Percentiles rank a stretch among this genome's conserved stretches.
These are phyloP conservation scores for Hexamita inflata DNA, from an alignment of 208 protist genomes.

Conservation along the genomic window DNA sequence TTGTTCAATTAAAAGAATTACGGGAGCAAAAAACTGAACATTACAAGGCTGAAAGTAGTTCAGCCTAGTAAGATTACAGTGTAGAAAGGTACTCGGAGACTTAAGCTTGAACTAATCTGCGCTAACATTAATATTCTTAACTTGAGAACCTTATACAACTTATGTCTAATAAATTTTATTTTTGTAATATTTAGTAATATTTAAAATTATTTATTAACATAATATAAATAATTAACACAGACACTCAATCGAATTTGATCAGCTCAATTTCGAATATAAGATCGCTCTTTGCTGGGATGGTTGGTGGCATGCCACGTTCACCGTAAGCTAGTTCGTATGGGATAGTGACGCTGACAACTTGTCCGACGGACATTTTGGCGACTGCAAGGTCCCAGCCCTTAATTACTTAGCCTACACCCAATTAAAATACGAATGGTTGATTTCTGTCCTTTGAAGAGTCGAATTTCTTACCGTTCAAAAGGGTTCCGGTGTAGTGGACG, in stretches of 20 bases:
- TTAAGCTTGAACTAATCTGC: no score
- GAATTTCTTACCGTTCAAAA: constrained; percentile 51
- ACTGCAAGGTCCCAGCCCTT: constrained; percentile 35
- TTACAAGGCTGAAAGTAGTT: no score
- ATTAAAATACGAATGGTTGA: constrained; percentile 43
- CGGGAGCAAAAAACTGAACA: no score
- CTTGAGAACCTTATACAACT: no score
- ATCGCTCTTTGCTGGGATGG: constrained; percentile 31
- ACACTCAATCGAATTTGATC: constrained; percentile 3
- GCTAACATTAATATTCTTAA: no score
- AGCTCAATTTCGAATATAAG: constrained; percentile 35
- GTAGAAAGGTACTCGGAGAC: no score
- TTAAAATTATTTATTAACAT: no score
- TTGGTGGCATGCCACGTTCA: constrained; percentile 23
- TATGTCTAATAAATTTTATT: no score
- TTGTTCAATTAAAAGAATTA: no score
- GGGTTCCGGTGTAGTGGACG: constrained; percentile 51
- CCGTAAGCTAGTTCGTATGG: constrained; percentile 38
- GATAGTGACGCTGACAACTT: constrained; percentile 30
- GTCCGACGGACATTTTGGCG: constrained; percentile 32
- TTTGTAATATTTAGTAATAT: no score
- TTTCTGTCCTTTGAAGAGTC: constrained; percentile 44
- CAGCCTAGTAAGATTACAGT: no score
- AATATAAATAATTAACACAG: no score
- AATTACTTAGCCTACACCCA: constrained; percentile 29